Evolutionary conservation across 441 rosid genomes (phyloP).

Genomic region (Francoa sonchifolia): DNA sequence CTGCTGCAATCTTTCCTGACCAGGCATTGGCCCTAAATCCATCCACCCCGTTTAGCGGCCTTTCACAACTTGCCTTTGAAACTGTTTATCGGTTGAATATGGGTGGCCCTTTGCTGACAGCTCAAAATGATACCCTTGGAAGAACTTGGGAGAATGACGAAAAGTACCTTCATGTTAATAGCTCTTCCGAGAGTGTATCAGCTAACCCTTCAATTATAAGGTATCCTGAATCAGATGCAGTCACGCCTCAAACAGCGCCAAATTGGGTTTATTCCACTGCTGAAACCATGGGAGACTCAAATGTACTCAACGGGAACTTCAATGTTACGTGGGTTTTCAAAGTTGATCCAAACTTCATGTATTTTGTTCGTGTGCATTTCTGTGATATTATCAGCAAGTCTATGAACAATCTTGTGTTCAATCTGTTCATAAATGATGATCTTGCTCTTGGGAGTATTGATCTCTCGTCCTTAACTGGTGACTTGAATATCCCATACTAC

Average conservation of each 20-base stretch:
- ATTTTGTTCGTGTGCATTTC: constrained; percentile 82
- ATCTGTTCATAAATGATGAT: constrained; percentile 69
- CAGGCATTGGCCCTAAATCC: constrained; percentile 64
- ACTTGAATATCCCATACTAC: constrained; percentile 48
- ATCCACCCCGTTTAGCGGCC: constrained; percentile 44
- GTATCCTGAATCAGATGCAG: constrained; percentile 30
- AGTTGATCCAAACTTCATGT: constrained; percentile 57
- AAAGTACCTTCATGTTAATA: constrained; percentile 61
- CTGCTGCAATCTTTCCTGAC: constrained; percentile 54
- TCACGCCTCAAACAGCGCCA: constrained; percentile 62
- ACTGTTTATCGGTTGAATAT: constrained; percentile 79
- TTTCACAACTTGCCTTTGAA: constrained; percentile 60
- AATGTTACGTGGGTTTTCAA: constrained; percentile 80
- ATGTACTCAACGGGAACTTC: constrained; percentile 52
- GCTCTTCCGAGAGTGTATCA: constrained; percentile 57
- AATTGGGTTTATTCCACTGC: constrained; percentile 84
- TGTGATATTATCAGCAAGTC: constrained; percentile 67
- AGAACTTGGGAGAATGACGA: constrained; percentile 81
- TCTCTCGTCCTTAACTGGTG: constrained; percentile 38
- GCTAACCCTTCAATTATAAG: constrained; percentile 49
- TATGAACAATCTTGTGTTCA: constrained; percentile 62
- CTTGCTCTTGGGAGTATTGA: constrained; percentile 59
- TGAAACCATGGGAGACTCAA: constrained; percentile 71
- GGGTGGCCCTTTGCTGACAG: constrained; percentile 81
- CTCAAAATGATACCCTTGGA: constrained; percentile 81